phyloP scores from a whole-genome alignment of 768 basidiomycete species.

The Termitomyces sp. region DNA sequence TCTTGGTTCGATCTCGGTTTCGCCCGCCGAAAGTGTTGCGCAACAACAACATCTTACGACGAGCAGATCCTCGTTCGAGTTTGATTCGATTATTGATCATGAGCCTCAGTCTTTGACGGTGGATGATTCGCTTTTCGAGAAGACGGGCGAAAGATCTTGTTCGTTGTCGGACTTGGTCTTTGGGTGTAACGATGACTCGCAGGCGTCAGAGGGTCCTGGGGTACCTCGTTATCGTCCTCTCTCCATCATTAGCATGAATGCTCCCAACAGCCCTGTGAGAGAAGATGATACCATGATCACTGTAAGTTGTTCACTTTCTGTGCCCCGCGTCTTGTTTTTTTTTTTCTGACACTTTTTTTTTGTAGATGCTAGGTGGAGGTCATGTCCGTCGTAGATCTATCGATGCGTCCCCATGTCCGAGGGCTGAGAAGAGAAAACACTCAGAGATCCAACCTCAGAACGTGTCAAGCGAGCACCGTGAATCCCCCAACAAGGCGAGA shows the following conservation, averaged over 20 bases:
- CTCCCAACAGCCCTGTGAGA: conserved; percentile 44
- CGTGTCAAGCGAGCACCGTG: conserved; percentile 24
- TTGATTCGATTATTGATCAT: conserved; percentile 65
- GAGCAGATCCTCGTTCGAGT: conserved; percentile 49
- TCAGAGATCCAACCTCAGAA: conserved; percentile 31
- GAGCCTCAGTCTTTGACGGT: conserved; percentile 33
- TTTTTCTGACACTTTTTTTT: background rate
- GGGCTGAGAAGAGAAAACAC: conserved; percentile 61
- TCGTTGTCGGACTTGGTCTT: conserved; percentile 62
- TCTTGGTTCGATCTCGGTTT: conserved; percentile 61
- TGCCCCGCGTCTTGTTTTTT: background rate
- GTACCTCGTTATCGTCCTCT: conserved; percentile 58
- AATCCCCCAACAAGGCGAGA: conserved; percentile 41
- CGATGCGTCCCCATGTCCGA: conserved; percentile 67
- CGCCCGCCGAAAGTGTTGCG: conserved; percentile 46
- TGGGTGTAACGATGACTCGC: conserved; percentile 33
- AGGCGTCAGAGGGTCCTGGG: conserved; percentile 32
- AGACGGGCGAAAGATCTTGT: conserved; percentile 49
- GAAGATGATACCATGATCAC: conserved; percentile 85
- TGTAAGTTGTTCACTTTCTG: conserved; percentile 34
- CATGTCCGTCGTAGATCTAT: conserved; percentile 69
- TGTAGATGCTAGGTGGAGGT: conserved; percentile 77
- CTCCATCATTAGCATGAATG: conserved; percentile 55
- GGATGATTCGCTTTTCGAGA: conserved; percentile 46
- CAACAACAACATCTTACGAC: conserved; percentile 18